These are phyloP conservation scores for Claviceps pusilla DNA, from an alignment of 2,329 filamentous ascomycete species.

Conservation along the genomic window DNA sequence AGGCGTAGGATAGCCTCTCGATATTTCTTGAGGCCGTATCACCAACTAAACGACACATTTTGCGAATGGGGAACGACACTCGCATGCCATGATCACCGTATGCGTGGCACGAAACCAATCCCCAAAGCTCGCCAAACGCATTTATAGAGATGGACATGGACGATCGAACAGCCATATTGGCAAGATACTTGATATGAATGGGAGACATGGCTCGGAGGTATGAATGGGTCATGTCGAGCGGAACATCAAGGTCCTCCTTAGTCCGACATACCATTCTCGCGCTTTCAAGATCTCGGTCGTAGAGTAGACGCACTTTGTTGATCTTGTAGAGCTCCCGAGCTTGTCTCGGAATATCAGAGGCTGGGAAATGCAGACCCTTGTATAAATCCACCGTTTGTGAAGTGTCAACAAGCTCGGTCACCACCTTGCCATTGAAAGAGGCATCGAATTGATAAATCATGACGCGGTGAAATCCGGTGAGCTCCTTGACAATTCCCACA, in stretches of 20 bases:
- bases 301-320: conserved; percentile 77
- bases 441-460: conserved; percentile 89
- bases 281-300: conserved; percentile 68
- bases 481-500: conserved; percentile 73
- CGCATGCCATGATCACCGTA: conserved; percentile 69
- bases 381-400: conserved; percentile 67
- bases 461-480: conserved; percentile 81
- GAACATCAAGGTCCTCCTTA: conserved; percentile 54
- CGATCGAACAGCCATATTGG: conserved; percentile 79
- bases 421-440: conserved; percentile 69
- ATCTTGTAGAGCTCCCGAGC: conserved; percentile 78
- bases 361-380: conserved; percentile 77
- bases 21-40: conserved; percentile 80
- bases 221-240: conserved; percentile 69
- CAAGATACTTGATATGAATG: conserved; percentile 74
- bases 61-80: conserved; percentile 81
- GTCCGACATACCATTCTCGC: conserved; percentile 69
- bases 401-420: conserved; percentile 75
- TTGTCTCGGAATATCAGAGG: conserved; percentile 73
- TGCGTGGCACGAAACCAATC: conserved; percentile 70
- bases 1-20: conserved; percentile 73
- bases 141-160: conserved; percentile 93
- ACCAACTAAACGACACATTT: conserved; percentile 79
- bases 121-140: conserved; percentile 74
- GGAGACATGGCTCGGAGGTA: conserved; percentile 84